Evolutionary conservation across 306 rosid species (phyloP).

Genomic region (Vigna radiata): DNA sequence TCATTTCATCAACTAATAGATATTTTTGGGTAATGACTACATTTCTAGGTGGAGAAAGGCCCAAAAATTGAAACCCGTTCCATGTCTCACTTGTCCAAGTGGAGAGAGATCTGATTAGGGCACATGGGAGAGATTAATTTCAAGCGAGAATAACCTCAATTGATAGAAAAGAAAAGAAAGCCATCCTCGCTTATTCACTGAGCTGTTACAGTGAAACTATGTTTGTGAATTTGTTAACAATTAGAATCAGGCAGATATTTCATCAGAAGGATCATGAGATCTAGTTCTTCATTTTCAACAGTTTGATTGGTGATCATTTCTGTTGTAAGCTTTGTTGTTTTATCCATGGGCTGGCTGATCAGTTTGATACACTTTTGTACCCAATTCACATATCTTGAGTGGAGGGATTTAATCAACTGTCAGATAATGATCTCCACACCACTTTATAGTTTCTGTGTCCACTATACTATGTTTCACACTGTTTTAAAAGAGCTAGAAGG

Average conservation of each 20-base stretch:
- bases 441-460: slow-evolving; percentile 1
- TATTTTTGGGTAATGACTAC: neutral
- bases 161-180: no score
- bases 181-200: no score
- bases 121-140: neutral
- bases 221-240: neutral
- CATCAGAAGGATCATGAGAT: neutral
- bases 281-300: neutral
- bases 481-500: slow-evolving; percentile 9
- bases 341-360: neutral
- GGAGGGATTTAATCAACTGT: neutral
- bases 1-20: slow-evolving; percentile 21
- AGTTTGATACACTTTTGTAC: neutral
- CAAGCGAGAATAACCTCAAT: neutral
- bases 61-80: neutral
- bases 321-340: neutral
- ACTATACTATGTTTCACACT: slow-evolving; percentile 26
- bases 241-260: neutral
- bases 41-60: neutral
- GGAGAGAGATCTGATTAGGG: neutral
- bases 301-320: neutral
- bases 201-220: neutral
- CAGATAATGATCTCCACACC: slow-evolving; percentile 16
- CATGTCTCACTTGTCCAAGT: neutral
- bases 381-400: neutral